phyloP scores from a whole-genome alignment of 2,329 filamentous ascomycete genomes.

The Botrytis squamosa region DNA sequence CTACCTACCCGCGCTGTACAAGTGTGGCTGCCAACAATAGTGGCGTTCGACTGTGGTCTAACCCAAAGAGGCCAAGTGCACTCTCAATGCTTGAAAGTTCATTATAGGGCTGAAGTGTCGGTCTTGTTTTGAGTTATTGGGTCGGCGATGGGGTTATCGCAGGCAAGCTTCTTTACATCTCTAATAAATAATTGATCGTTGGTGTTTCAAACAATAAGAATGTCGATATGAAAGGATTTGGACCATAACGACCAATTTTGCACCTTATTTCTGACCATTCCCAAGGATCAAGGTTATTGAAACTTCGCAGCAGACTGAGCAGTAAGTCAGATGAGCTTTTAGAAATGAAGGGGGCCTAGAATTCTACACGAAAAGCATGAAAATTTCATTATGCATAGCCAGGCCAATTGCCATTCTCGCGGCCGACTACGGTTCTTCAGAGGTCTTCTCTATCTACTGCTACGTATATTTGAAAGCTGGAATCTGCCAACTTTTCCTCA shows the following conservation, averaged over 20 bases:
- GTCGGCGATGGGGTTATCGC: slow-evolving; percentile 7
- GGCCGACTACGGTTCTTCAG: not conserved
- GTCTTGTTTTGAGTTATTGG: not conserved
- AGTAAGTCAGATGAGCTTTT: not conserved
- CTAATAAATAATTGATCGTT: not conserved
- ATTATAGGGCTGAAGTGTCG: not conserved
- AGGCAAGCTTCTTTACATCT: not conserved
- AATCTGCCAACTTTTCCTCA: slow-evolving; percentile 3
- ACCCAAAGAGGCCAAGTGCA: not conserved
- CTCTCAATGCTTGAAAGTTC: too few species aligned
- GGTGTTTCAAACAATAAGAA: slow-evolving; percentile 11
- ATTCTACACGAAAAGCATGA: not conserved
- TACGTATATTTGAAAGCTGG: slow-evolving; percentile 12
- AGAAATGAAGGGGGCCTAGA: not conserved
- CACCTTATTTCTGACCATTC: not conserved
- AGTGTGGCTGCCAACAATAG: slow-evolving; percentile 1
- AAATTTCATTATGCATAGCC: not conserved
- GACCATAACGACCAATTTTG: not conserved
- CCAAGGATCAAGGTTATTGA: not conserved
- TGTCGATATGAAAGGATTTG: not conserved
- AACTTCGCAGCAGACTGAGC: not conserved
- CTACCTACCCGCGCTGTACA: too few species aligned
- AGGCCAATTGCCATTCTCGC: not conserved
- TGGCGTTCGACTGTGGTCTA: not conserved
- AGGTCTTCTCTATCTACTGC: not conserved